Conservation (phyloP, 306 rosid species). For the Cercis canadensis region DNA sequence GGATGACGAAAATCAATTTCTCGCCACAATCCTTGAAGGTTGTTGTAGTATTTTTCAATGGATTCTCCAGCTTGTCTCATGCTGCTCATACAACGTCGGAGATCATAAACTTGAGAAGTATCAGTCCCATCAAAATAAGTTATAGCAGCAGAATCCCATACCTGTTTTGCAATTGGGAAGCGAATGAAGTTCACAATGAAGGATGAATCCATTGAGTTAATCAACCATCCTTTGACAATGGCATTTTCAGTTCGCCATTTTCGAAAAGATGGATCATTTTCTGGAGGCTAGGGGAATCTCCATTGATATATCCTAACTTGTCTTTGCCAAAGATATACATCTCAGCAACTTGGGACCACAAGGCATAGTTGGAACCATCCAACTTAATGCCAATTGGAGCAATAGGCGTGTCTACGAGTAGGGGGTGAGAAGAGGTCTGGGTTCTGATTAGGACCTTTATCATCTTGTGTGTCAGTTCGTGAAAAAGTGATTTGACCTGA, state of each 20-base stretch:
- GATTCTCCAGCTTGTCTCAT: not conserved
- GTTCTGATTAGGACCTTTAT: too few relatives aligned
- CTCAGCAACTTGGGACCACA: slow-evolving; percentile 26
- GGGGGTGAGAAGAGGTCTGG: too few relatives aligned
- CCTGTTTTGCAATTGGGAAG: not conserved
- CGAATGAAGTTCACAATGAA: too few relatives aligned
- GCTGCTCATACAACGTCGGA: not conserved
- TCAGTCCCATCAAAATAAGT: not conserved
- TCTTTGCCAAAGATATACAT: slow-evolving; percentile 22
- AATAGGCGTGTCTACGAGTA: too few relatives aligned
- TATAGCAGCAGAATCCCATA: not conserved
- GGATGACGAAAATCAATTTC: slow-evolving; percentile 7
- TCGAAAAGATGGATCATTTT: not conserved
- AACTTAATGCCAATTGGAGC: too few relatives aligned
- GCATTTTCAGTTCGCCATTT: not conserved
- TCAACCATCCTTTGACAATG: not conserved
- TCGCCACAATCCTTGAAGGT: slow-evolving; percentile 20
- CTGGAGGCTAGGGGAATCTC: not conserved
- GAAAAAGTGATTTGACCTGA: too few relatives aligned
- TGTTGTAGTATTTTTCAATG: slow-evolving; percentile 1
- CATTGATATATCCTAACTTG: slow-evolving; percentile 22
- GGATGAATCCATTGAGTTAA: not conserved
- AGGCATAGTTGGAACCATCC: slow-evolving; percentile 10
- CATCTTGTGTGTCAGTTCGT: too few relatives aligned
- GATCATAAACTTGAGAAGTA: slow-evolving; percentile 24